These are phyloP conservation scores for Colletotrichum sp. DNA, from an alignment of 2,329 filamentous ascomycete genomes.

Conservation along the genomic window DNA sequence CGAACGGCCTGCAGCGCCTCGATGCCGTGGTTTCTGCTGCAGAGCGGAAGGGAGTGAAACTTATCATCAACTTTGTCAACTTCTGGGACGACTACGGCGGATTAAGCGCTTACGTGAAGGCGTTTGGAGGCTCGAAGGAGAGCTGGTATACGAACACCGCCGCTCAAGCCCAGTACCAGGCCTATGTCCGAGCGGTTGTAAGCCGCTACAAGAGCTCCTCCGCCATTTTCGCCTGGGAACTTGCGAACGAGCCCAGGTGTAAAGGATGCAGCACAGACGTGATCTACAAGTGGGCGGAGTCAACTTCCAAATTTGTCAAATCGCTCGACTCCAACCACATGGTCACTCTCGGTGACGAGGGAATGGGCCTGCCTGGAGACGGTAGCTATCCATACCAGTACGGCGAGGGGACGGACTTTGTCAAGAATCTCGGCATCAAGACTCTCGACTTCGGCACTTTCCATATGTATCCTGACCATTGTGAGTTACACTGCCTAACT, in stretches of 20 bases:
- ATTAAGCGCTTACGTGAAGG: conserved; percentile 63
- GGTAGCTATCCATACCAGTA: conserved; percentile 57
- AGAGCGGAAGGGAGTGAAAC: conserved; percentile 63
- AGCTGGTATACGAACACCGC: conserved; percentile 62
- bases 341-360: conserved; percentile 67
- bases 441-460: conserved; percentile 53
- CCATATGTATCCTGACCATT: conserved; percentile 34
- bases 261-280: conserved; percentile 62
- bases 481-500: conserved; percentile 18
- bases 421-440: conserved; percentile 53
- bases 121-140: conserved; percentile 58
- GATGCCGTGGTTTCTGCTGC: conserved; percentile 68
- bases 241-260: conserved; percentile 65
- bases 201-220: conserved; percentile 50
- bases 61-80: conserved; percentile 71
- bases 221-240: conserved; percentile 60
- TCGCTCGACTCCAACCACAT: conserved; percentile 66
- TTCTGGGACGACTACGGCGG: conserved; percentile 72
- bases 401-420: conserved; percentile 57
- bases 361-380: conserved; percentile 52
- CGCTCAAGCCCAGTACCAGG: conserved; percentile 60
- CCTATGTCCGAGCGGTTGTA: conserved; percentile 55
- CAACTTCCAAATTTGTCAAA: conserved; percentile 67
- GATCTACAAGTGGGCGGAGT: conserved; percentile 66
- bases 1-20: conserved; percentile 64